Evolutionary conservation across 352 stramenopile species (phyloP), one percentile per base, ranked within the genome.

Genomic region (Globisporangium orthogonon): DNA sequence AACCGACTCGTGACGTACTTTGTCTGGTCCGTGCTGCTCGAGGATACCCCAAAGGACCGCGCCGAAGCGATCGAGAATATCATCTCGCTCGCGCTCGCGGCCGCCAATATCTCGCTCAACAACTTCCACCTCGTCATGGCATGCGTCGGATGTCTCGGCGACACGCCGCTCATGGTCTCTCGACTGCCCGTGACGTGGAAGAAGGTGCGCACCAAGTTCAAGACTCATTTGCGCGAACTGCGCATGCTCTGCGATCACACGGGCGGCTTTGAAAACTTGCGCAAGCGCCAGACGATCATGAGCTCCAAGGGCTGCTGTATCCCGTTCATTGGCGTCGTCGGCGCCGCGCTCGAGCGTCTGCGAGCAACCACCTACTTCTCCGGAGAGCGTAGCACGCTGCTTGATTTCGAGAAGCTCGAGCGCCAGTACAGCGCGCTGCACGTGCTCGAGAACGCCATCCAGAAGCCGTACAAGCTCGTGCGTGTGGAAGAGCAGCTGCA

Each of bases 101-200:
- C 77, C 5, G 76, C 65, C 46, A 60, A 52, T 23, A 51, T 77
- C 17, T 64, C 70, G 7, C 56, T 89, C 31, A 76, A 78, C 62
- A 92, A 90, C 49, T 92, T 90, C 49, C 74, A 88, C 55, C 59
- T 92, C n/a, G 76, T 88, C 18, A 89, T 91, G 82, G 77, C 73
- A 9, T 89, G 82, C 29, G 77, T 91, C 0, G 82, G 82, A 5
- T 89, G 82, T 46, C 62, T 91, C 0, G 82, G 82, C 17, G 82
- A 89, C 56, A 79, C 62, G 13, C 77, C 82, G 3, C 69, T 91
- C 13, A 91, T 91, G 78, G 69, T 67, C 46, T 84, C 77, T 7
- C 67, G 82, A 23, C 59, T 91, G 44, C 82, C 82, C 9, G 58
- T 68, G 4, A 89, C 82, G 11, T 91, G 82, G 78, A 89, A 89